Evolutionary conservation across 805 yeast species (phyloP), one percentile per base, ranked within the genome.

Genomic region (Hanseniaspora lachancei): DNA sequence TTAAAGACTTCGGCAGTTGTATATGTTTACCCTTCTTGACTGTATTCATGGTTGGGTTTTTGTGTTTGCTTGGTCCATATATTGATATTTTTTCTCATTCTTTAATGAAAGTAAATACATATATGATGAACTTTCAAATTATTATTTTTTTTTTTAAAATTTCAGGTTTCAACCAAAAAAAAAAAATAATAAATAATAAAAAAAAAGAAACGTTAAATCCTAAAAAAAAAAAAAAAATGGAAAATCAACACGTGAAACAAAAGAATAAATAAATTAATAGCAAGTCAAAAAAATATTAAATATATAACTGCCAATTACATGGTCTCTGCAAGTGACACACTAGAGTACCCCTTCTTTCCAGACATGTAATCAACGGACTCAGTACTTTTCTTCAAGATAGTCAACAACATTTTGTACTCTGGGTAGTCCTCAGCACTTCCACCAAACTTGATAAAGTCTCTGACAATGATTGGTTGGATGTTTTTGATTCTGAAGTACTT

Each of bases 1-100:
- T 57, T 79, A 71, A 54, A 79, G 79, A n/a, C 72, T 76, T 53
- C 4, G 56, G 56, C 7, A 53, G 24, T 23, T 53, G 56, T 8
- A 53, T 53, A 59, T 76, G 79, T 24, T 41, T 55, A n/a, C 49
- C 48, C 7, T 27, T 46, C 20, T 29, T 36, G 9, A 24, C 38
- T 20, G 32, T 54, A 12, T 18, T 51, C 29, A 34, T 42, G 15
- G 21, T 50, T 7, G 3, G 3, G 8, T 20, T 16, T 41, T 15
- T 15, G 16, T 20, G 40, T 34, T 18, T 47, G 21, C 8, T 27
- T 27, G 27, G 35, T 29, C 9, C 2, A 29, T 7, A 29, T 6
- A 24, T 24, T 24, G 27, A 24, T 24, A 24, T 6, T 24, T 24
- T 24, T 29, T 12, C 5, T 12, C 9, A 6, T 29, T 29, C 5